Evolutionary conservation across 2,329 filamentous ascomycete species (phyloP), one percentile per base, ranked within the genome.

Genomic region (Knoxdaviesia capensis): DNA sequence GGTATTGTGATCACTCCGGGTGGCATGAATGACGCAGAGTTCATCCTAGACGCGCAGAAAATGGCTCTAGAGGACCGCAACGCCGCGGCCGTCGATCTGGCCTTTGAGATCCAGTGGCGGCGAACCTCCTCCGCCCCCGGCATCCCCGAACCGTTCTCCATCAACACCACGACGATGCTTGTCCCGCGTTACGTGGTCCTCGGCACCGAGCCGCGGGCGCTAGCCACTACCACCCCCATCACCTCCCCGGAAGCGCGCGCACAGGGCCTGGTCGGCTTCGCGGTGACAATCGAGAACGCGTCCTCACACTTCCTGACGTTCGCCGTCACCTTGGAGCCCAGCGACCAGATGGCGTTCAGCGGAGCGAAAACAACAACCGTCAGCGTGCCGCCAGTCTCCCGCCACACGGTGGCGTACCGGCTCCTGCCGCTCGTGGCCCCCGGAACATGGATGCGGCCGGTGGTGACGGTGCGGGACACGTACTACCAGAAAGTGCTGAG

Each of bases 231-330:
- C 3, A 60, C 66, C 3, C 66, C 71, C 48, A 65, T 70, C 3
- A 60, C 66, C 4, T 66, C 71, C 48, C 55, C 59, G 20, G 51
- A 54, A 3, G 53, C 54, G 6, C 46, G 51, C 3, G 48, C 50
- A 6, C 44, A 57, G 42, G 43, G 52, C 7, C 52, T 71, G 6
- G 48, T 71, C 38, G 59, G 64, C 43, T 55, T 76, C 9, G 60
- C 68, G 36, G 55, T 74, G 54, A 84, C 76, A 4, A 75, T 98
- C 44, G 90, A 98, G 60, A 98, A 98, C 55, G 82, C 87, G 0
- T 94, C 88, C 0, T 80, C 77, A 56, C 90, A 98, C 57, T 92
- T 94, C 59, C 71, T 98, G 40, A 94, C 87, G 0, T 98, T 98
- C 59, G 86, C 83, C 31, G 59, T 96, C 40, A 76, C 69, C 30